Evolutionary conservation across 192 early-diverging fungal genomes (phyloP).

Genomic region (Chytriomyces sp.): DNA sequence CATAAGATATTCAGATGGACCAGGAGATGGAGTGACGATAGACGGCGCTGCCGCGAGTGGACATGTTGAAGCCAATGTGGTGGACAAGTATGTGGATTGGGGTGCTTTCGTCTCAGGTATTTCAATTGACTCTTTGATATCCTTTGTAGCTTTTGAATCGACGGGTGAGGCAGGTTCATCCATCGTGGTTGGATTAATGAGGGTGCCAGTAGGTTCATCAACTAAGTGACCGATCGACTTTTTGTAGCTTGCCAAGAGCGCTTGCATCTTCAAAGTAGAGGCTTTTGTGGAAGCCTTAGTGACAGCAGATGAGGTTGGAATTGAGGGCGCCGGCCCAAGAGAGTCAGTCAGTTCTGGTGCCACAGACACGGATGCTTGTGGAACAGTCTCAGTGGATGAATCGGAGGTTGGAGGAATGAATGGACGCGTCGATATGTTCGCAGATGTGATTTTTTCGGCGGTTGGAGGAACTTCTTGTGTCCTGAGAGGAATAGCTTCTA

Average conservation of each 20-base stretch:
- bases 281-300: too few relatives aligned
- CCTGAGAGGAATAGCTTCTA: background rate
- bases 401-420: background rate
- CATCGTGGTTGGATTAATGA: background rate
- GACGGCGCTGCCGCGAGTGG: too few relatives aligned
- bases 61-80: too few relatives aligned
- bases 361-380: background rate
- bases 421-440: background rate
- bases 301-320: too few relatives aligned
- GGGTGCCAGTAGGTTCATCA: background rate
- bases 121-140: too few relatives aligned
- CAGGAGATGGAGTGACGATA: too few relatives aligned
- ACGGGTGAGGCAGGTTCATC: too few relatives aligned
- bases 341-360: too few relatives aligned
- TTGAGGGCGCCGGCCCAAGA: background rate
- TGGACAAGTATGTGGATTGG: too few relatives aligned
- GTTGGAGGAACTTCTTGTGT: background rate
- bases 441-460: background rate
- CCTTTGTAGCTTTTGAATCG: too few relatives aligned
- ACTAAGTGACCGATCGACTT: background rate
- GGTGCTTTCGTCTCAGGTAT: too few relatives aligned
- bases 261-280: background rate
- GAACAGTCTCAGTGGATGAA: background rate
- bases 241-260: background rate
- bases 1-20: too few relatives aligned